A percentile compares a stretch with the other conserved stretches of the same genome.
Evolutionary conservation across 164 flowering plant genomes (phyloP).

Genomic region (Vitis riparia): DNA sequence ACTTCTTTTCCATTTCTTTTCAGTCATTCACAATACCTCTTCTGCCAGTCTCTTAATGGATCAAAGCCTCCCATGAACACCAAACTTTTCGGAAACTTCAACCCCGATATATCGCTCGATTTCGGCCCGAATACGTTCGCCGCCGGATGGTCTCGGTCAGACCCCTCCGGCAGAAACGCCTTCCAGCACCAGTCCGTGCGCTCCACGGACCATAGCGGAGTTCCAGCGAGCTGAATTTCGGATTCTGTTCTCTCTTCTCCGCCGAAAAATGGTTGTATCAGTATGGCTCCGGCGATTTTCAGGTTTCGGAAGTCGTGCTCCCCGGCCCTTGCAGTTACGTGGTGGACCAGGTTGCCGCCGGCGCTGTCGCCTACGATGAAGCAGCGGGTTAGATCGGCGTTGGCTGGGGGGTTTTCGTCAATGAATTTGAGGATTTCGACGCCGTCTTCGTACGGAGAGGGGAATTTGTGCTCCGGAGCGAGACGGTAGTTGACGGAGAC

Average conservation of each 20-base stretch:
- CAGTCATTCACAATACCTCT: slow-evolving; percentile 24
- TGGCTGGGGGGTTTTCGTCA: not conserved
- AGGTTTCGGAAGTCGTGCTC: slow-evolving; percentile 2
- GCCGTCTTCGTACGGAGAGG: slow-evolving; percentile 43
- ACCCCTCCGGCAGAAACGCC: slow-evolving; percentile 36
- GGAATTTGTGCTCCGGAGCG: slow-evolving; percentile 34
- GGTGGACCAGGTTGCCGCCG: slow-evolving; percentile 31
- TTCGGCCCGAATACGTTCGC: slow-evolving; percentile 26
- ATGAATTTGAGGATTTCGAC: slow-evolving; percentile 23
- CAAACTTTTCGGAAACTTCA: slow-evolving; percentile 24
- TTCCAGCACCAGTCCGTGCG: slow-evolving; percentile 29
- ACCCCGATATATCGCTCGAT: slow-evolving; percentile 7
- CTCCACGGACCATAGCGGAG: slow-evolving; percentile 6
- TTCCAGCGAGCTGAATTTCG: slow-evolving; percentile 18
- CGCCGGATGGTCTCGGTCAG: slow-evolving; percentile 38
- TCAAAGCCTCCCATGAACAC: slow-evolving; percentile 37
- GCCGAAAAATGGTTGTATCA: slow-evolving; percentile 29
- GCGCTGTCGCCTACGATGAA: slow-evolving; percentile 33
- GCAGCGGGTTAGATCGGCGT: slow-evolving; percentile 10
- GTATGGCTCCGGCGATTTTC: slow-evolving; percentile 13
- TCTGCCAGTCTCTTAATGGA: slow-evolving; percentile 30
- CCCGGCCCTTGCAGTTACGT: slow-evolving; percentile 11
- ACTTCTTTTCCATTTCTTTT: slow-evolving; percentile 20
- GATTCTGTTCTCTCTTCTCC: slow-evolving; percentile 40
- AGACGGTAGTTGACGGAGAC: slow-evolving; percentile 46